Evolutionary conservation across 164 flowering plant species (phyloP).

Genomic region (Aristolochia fimbriata): DNA sequence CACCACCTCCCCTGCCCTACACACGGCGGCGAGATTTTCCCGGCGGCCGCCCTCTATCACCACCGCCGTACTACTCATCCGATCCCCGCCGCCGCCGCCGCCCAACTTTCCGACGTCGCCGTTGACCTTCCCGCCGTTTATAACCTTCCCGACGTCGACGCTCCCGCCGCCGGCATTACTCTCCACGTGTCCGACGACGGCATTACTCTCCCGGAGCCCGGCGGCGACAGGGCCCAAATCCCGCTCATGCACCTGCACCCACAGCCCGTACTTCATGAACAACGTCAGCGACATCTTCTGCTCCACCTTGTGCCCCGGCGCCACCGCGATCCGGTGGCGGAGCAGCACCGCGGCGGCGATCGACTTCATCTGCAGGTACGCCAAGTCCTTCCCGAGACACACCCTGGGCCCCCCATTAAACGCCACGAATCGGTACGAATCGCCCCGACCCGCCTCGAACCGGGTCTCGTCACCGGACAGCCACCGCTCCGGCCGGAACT

Average conservation of each 20-base stretch:
- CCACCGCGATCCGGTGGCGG: slow-evolving; percentile 60
- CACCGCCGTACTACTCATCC: too few species aligned
- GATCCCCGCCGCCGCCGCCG: too few species aligned
- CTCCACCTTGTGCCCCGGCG: slow-evolving; percentile 62
- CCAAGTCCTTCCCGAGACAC: slow-evolving; percentile 82
- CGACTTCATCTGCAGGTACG: slow-evolving; percentile 89
- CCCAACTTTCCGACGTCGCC: too few species aligned
- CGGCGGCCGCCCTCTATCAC: too few species aligned
- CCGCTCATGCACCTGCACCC: slow-evolving; percentile 47
- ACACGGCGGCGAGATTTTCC: too few species aligned
- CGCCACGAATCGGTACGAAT: slow-evolving; percentile 50
- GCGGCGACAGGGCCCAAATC: slow-evolving; percentile 26
- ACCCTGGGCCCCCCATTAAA: slow-evolving; percentile 91
- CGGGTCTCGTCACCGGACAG: slow-evolving; percentile 26
- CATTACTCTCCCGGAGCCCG: neutral
- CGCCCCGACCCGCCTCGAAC: slow-evolving; percentile 24
- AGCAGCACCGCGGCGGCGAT: slow-evolving; percentile 71
- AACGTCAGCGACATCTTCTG: slow-evolving; percentile 89
- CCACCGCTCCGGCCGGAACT: slow-evolving; percentile 62
- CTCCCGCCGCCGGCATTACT: too few species aligned
- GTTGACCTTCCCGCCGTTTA: too few species aligned
- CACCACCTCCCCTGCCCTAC: too few species aligned
- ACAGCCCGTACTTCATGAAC: slow-evolving; percentile 88
- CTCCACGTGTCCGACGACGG: neutral
- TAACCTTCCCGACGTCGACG: too few species aligned